Conservation (phyloP, 495 filamentous ascomycete species). For the Chaetomium fimeti region DNA sequence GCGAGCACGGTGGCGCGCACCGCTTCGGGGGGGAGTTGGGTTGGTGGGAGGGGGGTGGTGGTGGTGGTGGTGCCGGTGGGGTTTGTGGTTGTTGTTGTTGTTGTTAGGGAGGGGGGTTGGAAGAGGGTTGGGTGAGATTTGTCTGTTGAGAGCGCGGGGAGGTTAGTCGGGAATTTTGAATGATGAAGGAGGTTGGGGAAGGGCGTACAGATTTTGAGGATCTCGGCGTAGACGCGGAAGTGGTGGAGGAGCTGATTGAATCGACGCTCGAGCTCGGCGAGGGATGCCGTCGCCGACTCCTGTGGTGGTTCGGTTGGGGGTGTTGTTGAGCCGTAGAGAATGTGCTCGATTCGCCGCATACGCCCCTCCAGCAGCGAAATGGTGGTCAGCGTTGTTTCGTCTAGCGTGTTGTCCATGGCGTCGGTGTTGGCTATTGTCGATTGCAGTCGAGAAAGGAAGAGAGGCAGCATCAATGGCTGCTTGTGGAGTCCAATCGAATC, state of each 20-base stretch:
- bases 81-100: conserved; percentile 24
- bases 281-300: conserved; percentile 49
- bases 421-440: conserved; percentile 15
- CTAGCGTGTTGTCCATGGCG: conserved; percentile 49
- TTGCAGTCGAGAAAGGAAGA: neutral
- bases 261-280: conserved; percentile 63
- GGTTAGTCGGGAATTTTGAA: too few species aligned
- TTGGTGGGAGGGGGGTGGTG: conserved; percentile 33
- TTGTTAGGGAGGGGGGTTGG: conserved; percentile 40
- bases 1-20: conserved; percentile 70
- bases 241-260: conserved; percentile 41
- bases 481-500: neutral
- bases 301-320: conserved; percentile 41
- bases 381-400: conserved; percentile 58
- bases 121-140: conserved; percentile 50
- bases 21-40: conserved; percentile 43
- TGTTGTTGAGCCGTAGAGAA: conserved; percentile 58
- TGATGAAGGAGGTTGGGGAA: neutral
- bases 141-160: conserved; percentile 29
- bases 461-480: neutral
- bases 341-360: conserved; percentile 69
- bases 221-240: conserved; percentile 47
- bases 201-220: conserved; percentile 51
- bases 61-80: conserved; percentile 14
- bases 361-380: conserved; percentile 76